phyloP scores from a whole-genome alignment of 1,139 yeast genomes.

The Debaryomyces fabryi region DNA sequence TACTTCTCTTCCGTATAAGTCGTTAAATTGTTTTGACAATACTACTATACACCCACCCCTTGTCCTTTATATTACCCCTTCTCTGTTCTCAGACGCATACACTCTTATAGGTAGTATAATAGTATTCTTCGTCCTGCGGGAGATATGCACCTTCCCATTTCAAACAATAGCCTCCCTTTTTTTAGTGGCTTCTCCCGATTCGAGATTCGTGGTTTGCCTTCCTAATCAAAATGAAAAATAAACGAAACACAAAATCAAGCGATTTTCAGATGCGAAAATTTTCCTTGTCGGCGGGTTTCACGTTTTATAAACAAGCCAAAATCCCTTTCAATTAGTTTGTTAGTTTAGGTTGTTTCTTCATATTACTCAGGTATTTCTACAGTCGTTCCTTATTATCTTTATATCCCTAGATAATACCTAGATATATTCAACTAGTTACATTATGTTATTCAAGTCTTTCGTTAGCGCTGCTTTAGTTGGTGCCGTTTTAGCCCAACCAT shows the following conservation, averaged over 20 bases:
- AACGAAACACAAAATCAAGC: constrained; percentile 7
- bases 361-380: constrained; percentile 16
- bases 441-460: constrained; percentile 54
- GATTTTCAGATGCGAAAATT: constrained; percentile 5
- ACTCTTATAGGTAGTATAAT: not conserved
- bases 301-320: constrained; percentile 23
- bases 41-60: not conserved
- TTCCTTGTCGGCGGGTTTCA: constrained; percentile 13
- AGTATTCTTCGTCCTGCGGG: not conserved
- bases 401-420: constrained; percentile 17
- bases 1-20: not conserved
- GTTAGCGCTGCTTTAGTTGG: constrained; percentile 40
- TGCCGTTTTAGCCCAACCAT: constrained; percentile 37
- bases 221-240: constrained; percentile 5
- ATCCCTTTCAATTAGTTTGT: constrained; percentile 17
- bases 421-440: constrained; percentile 7
- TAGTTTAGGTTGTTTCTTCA: constrained; percentile 1
- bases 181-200: not conserved
- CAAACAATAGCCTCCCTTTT: not conserved
- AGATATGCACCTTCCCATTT: not conserved
- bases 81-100: not conserved
- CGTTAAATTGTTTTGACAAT: not conserved
- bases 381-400: constrained; percentile 20
- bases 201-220: constrained; percentile 3
- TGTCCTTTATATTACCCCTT: not conserved